Evolutionary conservation across 1,284 basidiomycete species (phyloP).

Genomic region (Takashimella tepidaria): DNA sequence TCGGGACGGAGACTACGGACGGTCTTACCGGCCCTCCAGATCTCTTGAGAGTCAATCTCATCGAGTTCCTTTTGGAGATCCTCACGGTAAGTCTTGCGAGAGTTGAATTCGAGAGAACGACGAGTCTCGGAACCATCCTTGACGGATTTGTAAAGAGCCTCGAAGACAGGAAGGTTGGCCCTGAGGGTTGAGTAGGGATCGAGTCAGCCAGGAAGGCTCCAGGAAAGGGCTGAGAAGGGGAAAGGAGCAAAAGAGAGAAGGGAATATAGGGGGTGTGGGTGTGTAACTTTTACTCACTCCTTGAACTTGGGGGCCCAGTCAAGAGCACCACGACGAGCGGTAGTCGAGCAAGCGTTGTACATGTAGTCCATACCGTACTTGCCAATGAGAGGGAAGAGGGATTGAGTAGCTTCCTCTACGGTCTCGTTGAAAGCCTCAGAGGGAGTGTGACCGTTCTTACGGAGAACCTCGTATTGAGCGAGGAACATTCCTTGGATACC

Average conservation of each 20-base stretch:
- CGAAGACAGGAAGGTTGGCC: conserved; percentile 89
- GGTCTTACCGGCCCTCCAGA: conserved; percentile 84
- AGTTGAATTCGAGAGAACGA: conserved; percentile 94
- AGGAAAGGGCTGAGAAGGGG: neutral
- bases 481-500: conserved; percentile 99
- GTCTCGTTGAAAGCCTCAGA: conserved; percentile 99
- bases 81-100: conserved; percentile 84
- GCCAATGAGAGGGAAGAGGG: conserved; percentile 94
- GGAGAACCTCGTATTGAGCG: conserved; percentile 96
- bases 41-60: conserved; percentile 84
- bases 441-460: conserved; percentile 94
- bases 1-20: conserved; percentile 49
- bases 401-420: conserved; percentile 98
- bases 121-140: conserved; percentile 93
- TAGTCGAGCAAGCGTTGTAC: conserved; percentile 98
- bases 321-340: conserved; percentile 94
- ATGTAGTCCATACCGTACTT: conserved; percentile 99
- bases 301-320: conserved; percentile 99
- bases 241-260: neutral
- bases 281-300: conserved; percentile 37
- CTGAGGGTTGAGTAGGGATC: conserved; percentile 44
- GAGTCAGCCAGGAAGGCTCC: neutral
- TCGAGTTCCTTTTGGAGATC: conserved; percentile 90
- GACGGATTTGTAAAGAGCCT: conserved; percentile 89
- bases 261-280: too few species aligned